These are phyloP conservation scores for Cetraspora pellucida DNA, from an alignment of 192 early-diverging fungal species.

Conservation along the genomic window DNA sequence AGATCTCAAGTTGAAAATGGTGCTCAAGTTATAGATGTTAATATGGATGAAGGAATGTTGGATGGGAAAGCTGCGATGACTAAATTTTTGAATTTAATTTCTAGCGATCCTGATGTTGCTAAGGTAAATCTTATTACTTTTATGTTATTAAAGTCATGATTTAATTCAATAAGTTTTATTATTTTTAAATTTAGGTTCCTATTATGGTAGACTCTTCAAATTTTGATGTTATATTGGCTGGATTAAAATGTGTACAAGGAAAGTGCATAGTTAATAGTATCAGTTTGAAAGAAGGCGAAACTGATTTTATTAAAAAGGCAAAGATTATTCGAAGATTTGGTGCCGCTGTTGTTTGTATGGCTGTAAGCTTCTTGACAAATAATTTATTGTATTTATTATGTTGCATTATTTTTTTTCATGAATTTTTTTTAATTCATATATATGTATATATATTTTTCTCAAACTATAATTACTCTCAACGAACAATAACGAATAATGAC, in stretches of 20 bases:
- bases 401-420: background rate
- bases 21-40: slow-evolving; percentile 93
- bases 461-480: background rate
- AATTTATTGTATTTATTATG: no score
- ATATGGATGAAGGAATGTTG: slow-evolving; percentile 96
- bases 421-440: background rate
- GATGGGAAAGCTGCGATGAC: slow-evolving; percentile 94
- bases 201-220: slow-evolving; percentile 98
- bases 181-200: slow-evolving; percentile 57
- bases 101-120: slow-evolving; percentile 92
- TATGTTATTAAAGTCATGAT: background rate
- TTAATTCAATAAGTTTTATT: background rate
- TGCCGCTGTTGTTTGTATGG: slow-evolving; percentile 96
- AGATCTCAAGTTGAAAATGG: slow-evolving; percentile 93
- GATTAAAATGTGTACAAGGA: slow-evolving; percentile 93
- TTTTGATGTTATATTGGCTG: slow-evolving; percentile 95
- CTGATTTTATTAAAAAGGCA: slow-evolving; percentile 90
- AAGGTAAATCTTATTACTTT: slow-evolving; percentile 36
- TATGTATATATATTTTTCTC: background rate
- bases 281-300: slow-evolving; percentile 92
- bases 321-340: slow-evolving; percentile 86
- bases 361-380: slow-evolving; percentile 51
- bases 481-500: background rate
- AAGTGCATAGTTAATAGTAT: slow-evolving; percentile 99
- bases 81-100: slow-evolving; percentile 89